These are phyloP conservation scores for Meripilus lineatus DNA, from an alignment of 1,284 basidiomycete genomes.

Conservation along the genomic window DNA sequence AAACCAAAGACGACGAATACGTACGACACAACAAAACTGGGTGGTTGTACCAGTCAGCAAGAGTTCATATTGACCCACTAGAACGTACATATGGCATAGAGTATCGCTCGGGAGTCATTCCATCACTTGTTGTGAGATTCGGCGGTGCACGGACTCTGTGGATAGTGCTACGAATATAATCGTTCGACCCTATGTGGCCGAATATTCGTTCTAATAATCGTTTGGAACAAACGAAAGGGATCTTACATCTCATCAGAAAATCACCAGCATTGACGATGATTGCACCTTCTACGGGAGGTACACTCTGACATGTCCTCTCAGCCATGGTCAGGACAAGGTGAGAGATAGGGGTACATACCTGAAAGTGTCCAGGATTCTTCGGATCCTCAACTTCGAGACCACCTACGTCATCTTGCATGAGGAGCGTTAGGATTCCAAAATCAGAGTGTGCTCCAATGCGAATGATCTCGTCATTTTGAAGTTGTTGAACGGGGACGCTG, in stretches of 20 bases:
- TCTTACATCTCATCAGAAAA: slow-evolving; percentile 50
- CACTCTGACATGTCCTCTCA: slow-evolving; percentile 28
- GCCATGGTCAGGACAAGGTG: not conserved
- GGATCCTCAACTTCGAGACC: slow-evolving; percentile 60
- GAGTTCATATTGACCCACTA: too few species aligned
- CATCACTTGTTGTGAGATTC: slow-evolving; percentile 19
- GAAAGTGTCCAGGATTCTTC: slow-evolving; percentile 39
- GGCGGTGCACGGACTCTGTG: slow-evolving; percentile 54
- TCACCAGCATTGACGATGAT: slow-evolving; percentile 62
- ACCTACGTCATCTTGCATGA: slow-evolving; percentile 56
- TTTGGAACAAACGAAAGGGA: not conserved
- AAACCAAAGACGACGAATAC: too few species aligned
- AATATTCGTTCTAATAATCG: too few species aligned
- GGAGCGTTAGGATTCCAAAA: slow-evolving; percentile 51
- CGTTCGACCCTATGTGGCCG: slow-evolving; percentile 47
- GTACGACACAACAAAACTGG: too few species aligned
- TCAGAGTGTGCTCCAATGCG: slow-evolving; percentile 57
- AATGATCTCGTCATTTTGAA: slow-evolving; percentile 38
- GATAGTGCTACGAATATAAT: slow-evolving; percentile 52
- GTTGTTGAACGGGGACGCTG: slow-evolving; percentile 28
- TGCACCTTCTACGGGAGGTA: slow-evolving; percentile 43
- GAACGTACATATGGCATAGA: slow-evolving; percentile 51
- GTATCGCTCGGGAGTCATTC: slow-evolving; percentile 43
- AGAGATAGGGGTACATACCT: slow-evolving; percentile 22
- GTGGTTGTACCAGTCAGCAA: too few species aligned